A percentile compares a stretch with the other conserved stretches of the same genome.
Evolutionary conservation across 805 yeast genomes (phyloP).

Genomic region (Metahyphopichia silvanorum): DNA sequence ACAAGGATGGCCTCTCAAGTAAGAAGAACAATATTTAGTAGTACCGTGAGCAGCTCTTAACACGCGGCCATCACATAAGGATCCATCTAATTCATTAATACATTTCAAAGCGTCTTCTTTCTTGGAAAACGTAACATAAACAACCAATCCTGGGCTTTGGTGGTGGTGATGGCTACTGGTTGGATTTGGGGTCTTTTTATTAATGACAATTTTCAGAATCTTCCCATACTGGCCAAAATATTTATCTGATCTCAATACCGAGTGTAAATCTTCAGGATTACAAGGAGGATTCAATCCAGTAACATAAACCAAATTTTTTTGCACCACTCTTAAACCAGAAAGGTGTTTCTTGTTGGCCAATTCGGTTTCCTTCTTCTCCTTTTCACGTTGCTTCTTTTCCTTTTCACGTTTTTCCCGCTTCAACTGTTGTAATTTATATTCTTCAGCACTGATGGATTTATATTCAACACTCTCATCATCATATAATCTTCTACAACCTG

Average conservation of each 20-base stretch:
- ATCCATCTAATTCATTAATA: conserved; percentile 89
- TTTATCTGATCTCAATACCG: conserved; percentile 80
- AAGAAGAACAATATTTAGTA: conserved; percentile 96
- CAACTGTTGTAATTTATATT: conserved; percentile 75
- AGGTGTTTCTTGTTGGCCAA: conserved; percentile 80
- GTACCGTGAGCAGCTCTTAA: conserved; percentile 97
- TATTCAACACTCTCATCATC: conserved; percentile 93
- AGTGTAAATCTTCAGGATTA: conserved; percentile 77
- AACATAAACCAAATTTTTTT: conserved; percentile 93
- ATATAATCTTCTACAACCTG: conserved; percentile 93
- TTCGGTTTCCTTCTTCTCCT: conserved; percentile 88
- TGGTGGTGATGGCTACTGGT: conserved; percentile 31
- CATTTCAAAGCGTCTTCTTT: conserved; percentile 96
- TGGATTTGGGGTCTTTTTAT: conserved; percentile 61
- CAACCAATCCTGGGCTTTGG: conserved; percentile 80
- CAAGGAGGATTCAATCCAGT: conserved; percentile 90
- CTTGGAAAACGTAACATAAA: conserved; percentile 87
- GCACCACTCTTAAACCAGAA: conserved; percentile 97
- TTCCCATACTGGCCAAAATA: conserved; percentile 99
- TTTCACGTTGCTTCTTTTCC: conserved; percentile 80
- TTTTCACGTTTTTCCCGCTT: conserved; percentile 79
- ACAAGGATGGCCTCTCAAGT: conserved; percentile 90
- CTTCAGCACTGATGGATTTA: conserved; percentile 79
- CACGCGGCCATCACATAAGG: conserved; percentile 85
- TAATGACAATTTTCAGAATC: conserved; percentile 89